Evolutionary conservation across 257 asterid species (phyloP), one percentile per base, ranked within the genome.

Genomic region (Nicotiana tabacum): DNA sequence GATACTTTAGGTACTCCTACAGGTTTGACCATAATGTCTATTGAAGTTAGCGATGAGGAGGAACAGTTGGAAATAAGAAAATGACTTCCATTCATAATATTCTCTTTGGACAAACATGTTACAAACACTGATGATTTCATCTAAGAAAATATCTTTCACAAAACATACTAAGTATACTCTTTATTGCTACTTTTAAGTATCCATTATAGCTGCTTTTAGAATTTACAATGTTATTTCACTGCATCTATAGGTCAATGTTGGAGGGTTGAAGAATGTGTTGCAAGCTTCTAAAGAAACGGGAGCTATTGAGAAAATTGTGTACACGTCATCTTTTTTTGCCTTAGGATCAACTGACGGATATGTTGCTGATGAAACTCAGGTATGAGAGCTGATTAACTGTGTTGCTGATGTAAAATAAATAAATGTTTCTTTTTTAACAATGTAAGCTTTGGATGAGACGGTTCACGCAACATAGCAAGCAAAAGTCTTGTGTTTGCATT

Each of bases 251-350:
- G 96, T 95, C 67, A 95, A 96, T 88, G 92, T 96, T 85, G 97
- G 97, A 56, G 99, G 99, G 30, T 88, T 96, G 89, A 92, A 82
- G 92, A 96, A 94, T 86, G 94, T 96, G 16, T 37, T 96, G 85
- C 90, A 83, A 88, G 97, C 94, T 29, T 91, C 37, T 77, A 90
- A 86, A 86, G 97, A 92, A 84, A 86, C 90, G 15, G 82, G 87
- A 24, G 82, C 89, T 13, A 66, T 94, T 77, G 93, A 94, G 87
- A 96, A 88, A 93, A 92, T 96, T 61, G 78, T 96, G 2, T 94
- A 96, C 58, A 96, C 98, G 18, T 96, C 99, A 58, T 96, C 99
- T 66, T 96, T 92, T 85, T 96, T 96, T 29, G 99, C 98, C 5
- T 85, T 96, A 87, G 99, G 98, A 10, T 80, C 97, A 4, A 94